Evolutionary conservation across 805 yeast genomes (phyloP), one percentile per base, ranked within the genome.

Genomic region (Blastobotrys mokoenaii): DNA sequence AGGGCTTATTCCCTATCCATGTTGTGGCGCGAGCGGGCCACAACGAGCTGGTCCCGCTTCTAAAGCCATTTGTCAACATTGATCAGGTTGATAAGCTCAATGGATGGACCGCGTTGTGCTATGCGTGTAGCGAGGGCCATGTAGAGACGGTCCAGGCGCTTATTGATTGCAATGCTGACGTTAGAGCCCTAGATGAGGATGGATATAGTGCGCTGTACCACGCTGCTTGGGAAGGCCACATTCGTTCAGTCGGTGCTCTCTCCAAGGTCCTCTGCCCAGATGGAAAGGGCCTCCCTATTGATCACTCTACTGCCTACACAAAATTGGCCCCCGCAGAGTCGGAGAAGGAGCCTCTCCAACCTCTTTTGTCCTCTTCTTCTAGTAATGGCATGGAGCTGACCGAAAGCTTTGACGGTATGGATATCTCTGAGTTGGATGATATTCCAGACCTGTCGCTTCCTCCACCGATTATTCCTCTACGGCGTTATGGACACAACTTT

Each of bases 401-500:
- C 16, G n/a, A 35, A 27, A 29, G 16, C 15, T 30, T 20, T 10
- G 57, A 55, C 38, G 61, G 53, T 17, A 47, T 51, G 53, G 59
- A 52, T 18, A 41, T 53, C 29, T 47, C 48, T 11, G 55, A 45
- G 15, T 67, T 77, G 6, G 95, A 87, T 52, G 73, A 79, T 14
- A 90, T 93, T 44, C 97, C 98, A 0, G 96, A 87, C 56, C 73
- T 93, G 41, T 78, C 88, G 17, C 70, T 93, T 47, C 98, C 98
- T 0, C 98, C 98, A 1, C 98, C 98, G 2, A 86, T 93, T 44
- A 79, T 93, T 42, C 98, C 98, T 0, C 68, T 93, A 44, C 74
- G 96, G 56, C 77, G 95, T 56, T 93, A 93, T 60, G 98, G 98
- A 12, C 98, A 93, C 64, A 93, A 87, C 62, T 93, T 88, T 68